Percentiles rank a stretch among this genome's conserved stretches.
phyloP scores from a whole-genome alignment of 2,329 filamentous ascomycete species.

The Gyromitra esculenta region DNA sequence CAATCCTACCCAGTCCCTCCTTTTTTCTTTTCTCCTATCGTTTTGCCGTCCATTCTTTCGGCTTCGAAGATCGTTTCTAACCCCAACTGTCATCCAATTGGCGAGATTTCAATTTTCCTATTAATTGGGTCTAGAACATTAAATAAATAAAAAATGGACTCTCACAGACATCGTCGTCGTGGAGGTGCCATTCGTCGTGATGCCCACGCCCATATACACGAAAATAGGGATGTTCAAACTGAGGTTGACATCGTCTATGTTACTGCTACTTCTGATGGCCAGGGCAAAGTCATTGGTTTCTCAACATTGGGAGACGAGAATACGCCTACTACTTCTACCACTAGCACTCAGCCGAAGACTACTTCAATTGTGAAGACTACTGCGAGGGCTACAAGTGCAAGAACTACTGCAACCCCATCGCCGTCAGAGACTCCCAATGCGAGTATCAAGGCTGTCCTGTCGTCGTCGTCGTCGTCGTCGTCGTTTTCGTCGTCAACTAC shows the following conservation, averaged over 20 bases:
- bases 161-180: conserved; percentile 41
- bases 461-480: neutral
- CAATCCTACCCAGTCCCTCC: conserved; percentile 43
- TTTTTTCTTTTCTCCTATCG: conserved; percentile 28
- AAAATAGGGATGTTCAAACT: conserved; percentile 41
- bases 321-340: conserved; percentile 55
- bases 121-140: conserved; percentile 32
- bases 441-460: neutral
- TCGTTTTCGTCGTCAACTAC: conserved; percentile 7
- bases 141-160: conserved; percentile 47
- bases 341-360: conserved; percentile 15
- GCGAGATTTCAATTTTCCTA: conserved; percentile 30
- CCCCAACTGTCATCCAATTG: conserved; percentile 10
- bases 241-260: conserved; percentile 46
- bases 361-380: conserved; percentile 6
- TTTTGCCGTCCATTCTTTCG: conserved; percentile 43
- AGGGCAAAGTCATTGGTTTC: conserved; percentile 44
- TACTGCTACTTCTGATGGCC: conserved; percentile 26
- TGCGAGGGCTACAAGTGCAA: conserved; percentile 49
- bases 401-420: conserved; percentile 20
- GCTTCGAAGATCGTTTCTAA: conserved; percentile 19
- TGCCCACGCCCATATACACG: conserved; percentile 30
- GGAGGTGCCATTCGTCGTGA: conserved; percentile 37
- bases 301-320: conserved; percentile 50
- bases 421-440: conserved; percentile 9